A percentile compares a stretch with the other conserved stretches of the same genome.
Evolutionary conservation across 2,329 filamentous ascomycete species (phyloP).

Genomic region (Colletotrichum higginsianum): DNA sequence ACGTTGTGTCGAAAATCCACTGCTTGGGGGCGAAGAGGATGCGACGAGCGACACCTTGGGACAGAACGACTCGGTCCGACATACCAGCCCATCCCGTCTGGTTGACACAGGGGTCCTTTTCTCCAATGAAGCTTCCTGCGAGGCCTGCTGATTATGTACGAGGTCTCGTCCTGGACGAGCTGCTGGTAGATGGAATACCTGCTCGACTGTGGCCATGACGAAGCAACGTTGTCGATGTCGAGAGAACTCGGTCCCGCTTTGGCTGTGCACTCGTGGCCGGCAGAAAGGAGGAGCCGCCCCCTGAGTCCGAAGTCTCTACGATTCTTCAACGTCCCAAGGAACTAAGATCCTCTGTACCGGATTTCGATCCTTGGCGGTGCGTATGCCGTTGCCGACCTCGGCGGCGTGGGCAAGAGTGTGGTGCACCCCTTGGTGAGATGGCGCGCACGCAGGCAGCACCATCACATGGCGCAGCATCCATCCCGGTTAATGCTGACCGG

Average conservation of each 20-base stretch:
- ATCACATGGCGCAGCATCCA: slow-evolving; percentile 12
- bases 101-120: not conserved
- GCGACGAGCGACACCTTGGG: not conserved
- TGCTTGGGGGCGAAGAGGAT: not conserved
- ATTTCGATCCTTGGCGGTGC: not conserved
- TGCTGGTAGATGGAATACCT: not conserved
- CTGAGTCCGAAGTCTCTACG: not conserved
- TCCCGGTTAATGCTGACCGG: slow-evolving; percentile 23
- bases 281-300: not conserved
- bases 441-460: not conserved
- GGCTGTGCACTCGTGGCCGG: not conserved
- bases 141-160: not conserved
- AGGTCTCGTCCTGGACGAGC: not conserved
- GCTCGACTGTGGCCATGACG: not conserved
- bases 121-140: not conserved
- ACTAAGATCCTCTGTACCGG: not conserved
- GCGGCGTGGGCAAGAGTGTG: not conserved
- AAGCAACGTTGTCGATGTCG: not conserved
- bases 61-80: not conserved
- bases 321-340: not conserved
- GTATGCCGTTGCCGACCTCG: not conserved
- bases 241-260: not conserved
- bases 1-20: too few relatives aligned
- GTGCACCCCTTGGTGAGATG: not conserved
- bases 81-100: not conserved